A percentile compares a stretch with the other conserved stretches of the same genome.
phyloP scores from a whole-genome alignment of 139 green algal genomes.

The Volvox reticuliferus region DNA sequence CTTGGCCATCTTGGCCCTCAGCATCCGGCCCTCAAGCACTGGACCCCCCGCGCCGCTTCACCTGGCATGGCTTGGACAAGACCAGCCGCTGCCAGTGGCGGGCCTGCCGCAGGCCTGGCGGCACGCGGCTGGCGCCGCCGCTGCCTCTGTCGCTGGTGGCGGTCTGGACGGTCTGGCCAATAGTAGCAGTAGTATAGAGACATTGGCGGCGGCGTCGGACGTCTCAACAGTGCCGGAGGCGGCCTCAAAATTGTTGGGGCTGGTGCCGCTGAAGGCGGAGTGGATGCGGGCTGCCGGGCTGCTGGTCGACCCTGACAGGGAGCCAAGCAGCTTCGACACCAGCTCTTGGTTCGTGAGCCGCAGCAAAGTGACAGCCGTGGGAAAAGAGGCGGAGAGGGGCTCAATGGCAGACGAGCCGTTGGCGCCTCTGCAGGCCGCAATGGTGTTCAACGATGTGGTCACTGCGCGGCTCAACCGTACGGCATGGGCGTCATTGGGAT shows the following conservation, averaged over 20 bases:
- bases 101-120: neutral
- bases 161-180: neutral
- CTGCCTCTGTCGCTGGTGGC: neutral
- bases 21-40: neutral
- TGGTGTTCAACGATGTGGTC: neutral
- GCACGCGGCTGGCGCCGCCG: neutral
- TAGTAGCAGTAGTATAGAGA: neutral
- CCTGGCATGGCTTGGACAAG: slow-evolving; percentile 4
- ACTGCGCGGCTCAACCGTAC: neutral
- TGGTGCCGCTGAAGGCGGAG: neutral
- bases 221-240: neutral
- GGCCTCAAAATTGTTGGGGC: neutral
- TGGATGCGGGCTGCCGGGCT: neutral
- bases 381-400: neutral
- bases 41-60: slow-evolving; percentile 16
- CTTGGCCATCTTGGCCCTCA: neutral
- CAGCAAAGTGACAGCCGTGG: neutral
- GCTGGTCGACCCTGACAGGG: neutral
- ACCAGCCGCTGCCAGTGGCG: neutral
- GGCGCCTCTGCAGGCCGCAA: slow-evolving; percentile 3
- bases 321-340: neutral
- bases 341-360: neutral
- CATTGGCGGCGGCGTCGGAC: neutral
- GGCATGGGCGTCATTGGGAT: neutral
- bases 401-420: neutral